Percentiles rank a stretch among this genome's conserved stretches.
Conservation (phyloP, 2,329 filamentous ascomycete genomes). For the Epicoccum sorghinum region DNA sequence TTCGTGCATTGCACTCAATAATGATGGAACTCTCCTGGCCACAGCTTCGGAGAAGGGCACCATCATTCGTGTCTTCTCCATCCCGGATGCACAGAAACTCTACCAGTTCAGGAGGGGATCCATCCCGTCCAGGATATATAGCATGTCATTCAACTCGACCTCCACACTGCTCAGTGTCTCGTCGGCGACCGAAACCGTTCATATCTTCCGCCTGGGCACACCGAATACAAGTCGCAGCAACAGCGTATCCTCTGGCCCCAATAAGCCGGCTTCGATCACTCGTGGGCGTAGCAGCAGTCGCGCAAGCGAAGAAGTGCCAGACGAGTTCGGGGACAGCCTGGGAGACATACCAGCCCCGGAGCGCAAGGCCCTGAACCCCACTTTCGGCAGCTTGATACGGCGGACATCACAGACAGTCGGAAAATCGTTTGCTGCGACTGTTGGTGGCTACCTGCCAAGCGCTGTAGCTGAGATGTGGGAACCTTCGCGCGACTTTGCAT, state of each 20-base stretch:
- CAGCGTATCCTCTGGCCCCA: slow-evolving; percentile 38
- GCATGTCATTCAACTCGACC: slow-evolving; percentile 97
- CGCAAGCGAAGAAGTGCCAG: slow-evolving; percentile 44
- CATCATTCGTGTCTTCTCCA: slow-evolving; percentile 93
- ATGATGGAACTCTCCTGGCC: slow-evolving; percentile 86
- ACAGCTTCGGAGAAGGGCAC: slow-evolving; percentile 98
- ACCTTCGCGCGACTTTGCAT: slow-evolving; percentile 91
- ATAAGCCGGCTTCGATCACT: slow-evolving; percentile 29
- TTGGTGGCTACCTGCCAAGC: slow-evolving; percentile 89
- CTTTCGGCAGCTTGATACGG: slow-evolving; percentile 88
- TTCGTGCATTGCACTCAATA: slow-evolving; percentile 89
- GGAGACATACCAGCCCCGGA: slow-evolving; percentile 37
- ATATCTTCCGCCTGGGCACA: slow-evolving; percentile 80
- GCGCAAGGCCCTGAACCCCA: slow-evolving; percentile 65
- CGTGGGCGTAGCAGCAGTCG: slow-evolving; percentile 53
- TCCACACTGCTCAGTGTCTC: slow-evolving; percentile 94
- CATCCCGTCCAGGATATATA: slow-evolving; percentile 94
- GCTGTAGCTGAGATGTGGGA: slow-evolving; percentile 99
- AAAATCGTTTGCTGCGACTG: slow-evolving; percentile 83
- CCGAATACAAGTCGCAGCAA: slow-evolving; percentile 43
- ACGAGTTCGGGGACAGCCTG: slow-evolving; percentile 52
- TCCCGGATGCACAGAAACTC: slow-evolving; percentile 88
- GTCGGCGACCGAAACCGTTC: slow-evolving; percentile 93
- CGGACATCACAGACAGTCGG: slow-evolving; percentile 94
- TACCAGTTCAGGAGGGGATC: slow-evolving; percentile 96